Percentiles rank a stretch among this genome's conserved stretches.
Conservation (phyloP, 129 eudicot species). For the Dittrichia graveolens region DNA sequence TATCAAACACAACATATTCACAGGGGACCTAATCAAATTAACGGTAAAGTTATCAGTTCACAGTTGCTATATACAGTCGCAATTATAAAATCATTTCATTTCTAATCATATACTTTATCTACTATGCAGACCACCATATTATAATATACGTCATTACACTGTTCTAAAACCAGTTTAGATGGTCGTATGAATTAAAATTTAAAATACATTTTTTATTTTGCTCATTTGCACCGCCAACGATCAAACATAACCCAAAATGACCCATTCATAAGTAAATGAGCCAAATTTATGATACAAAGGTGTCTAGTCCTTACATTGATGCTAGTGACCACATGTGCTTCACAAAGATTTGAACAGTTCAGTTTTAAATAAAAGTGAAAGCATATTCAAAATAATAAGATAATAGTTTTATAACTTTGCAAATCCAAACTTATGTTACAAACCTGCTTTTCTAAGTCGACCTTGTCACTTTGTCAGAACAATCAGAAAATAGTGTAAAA, state of each 20-base stretch:
- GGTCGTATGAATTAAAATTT: background rate
- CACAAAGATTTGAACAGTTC: slow-evolving; percentile 24
- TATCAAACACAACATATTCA: slow-evolving; percentile 39
- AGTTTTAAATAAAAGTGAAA: slow-evolving; percentile 35
- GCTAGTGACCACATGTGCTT: slow-evolving; percentile 17
- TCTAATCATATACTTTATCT: slow-evolving; percentile 1
- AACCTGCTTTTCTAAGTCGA: slow-evolving; percentile 8
- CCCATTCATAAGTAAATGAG: background rate
- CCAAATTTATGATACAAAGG: background rate
- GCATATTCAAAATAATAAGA: slow-evolving; percentile 4
- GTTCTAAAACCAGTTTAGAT: background rate
- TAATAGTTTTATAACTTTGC: background rate
- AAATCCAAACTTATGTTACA: slow-evolving; percentile 23
- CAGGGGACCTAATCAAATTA: slow-evolving; percentile 23
- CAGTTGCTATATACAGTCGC: slow-evolving; percentile 14
- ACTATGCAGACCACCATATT: slow-evolving; percentile 2
- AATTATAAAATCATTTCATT: background rate
- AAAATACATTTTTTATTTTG: background rate
- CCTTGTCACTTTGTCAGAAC: background rate
- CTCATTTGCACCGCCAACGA: background rate
- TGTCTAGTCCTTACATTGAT: slow-evolving; percentile 8
- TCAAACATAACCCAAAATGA: background rate
- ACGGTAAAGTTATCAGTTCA: slow-evolving; percentile 12
- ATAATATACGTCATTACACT: slow-evolving; percentile 17
- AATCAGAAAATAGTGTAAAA: background rate